Percentiles rank a stretch among this genome's conserved stretches.
These are phyloP conservation scores for Acarospora socialis DNA, from an alignment of 2,329 filamentous ascomycete genomes.

Conservation along the genomic window DNA sequence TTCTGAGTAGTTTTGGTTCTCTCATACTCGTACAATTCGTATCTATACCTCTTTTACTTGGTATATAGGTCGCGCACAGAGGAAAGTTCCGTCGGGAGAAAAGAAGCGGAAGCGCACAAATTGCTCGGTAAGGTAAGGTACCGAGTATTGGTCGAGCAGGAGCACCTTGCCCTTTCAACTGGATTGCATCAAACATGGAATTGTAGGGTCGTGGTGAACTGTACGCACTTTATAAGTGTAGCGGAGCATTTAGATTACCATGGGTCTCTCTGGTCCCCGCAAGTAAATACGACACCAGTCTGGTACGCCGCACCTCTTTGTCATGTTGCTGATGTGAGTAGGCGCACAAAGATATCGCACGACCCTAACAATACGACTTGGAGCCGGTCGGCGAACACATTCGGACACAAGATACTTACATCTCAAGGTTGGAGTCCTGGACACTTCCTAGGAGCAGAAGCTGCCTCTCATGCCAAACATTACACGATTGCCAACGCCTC, in stretches of 20 bases:
- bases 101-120: too few relatives aligned
- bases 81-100: too few relatives aligned
- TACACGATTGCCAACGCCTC: conserved; percentile 71
- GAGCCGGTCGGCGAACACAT: conserved; percentile 66
- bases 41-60: too few relatives aligned
- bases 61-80: too few relatives aligned
- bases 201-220: too few relatives aligned
- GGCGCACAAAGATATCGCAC: conserved; percentile 59
- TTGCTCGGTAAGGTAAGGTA: too few relatives aligned
- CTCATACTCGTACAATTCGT: too few relatives aligned
- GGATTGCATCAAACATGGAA: too few relatives aligned
- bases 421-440: conserved; percentile 86
- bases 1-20: too few relatives aligned
- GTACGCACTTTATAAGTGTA: too few relatives aligned
- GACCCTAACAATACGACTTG: conserved; percentile 96
- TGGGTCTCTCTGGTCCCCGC: conserved; percentile 6
- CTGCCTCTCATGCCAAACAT: conserved; percentile 59
- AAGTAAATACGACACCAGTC: conserved; percentile 2
- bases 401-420: conserved; percentile 79
- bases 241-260: not conserved
- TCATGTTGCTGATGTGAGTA: conserved; percentile 18
- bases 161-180: too few relatives aligned
- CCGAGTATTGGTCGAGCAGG: too few relatives aligned
- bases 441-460: conserved; percentile 61
- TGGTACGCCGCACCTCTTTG: not conserved